Conservation (phyloP, 2,329 filamentous ascomycete species). For the Trichoderma breve region DNA sequence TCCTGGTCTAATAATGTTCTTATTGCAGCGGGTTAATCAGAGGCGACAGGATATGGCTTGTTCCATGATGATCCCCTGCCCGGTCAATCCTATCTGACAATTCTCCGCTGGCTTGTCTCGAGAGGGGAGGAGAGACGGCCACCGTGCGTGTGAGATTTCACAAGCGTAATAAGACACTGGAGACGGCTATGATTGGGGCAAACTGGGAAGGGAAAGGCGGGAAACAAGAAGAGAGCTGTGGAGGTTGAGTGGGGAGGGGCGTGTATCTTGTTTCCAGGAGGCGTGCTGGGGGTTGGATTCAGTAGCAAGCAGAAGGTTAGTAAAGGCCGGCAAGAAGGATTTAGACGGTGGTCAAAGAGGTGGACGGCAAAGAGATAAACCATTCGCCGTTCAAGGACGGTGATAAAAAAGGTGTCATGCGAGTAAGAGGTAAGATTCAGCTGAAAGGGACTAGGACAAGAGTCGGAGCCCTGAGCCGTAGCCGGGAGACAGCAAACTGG, state of each 20-base stretch:
- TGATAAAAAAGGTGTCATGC: background rate
- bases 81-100: constrained; percentile 33
- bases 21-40: constrained; percentile 36
- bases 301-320: constrained; percentile 16
- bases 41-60: constrained; percentile 25
- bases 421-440: constrained; percentile 12
- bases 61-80: constrained; percentile 34
- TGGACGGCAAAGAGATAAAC: background rate
- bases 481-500: background rate
- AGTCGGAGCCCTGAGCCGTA: constrained; percentile 4
- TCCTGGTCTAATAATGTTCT: constrained; percentile 27
- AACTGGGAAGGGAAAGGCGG: constrained; percentile 21
- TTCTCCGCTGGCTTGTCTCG: constrained; percentile 37
- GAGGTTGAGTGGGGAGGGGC: constrained; percentile 21
- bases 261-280: constrained; percentile 26
- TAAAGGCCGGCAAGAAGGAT: background rate
- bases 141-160: constrained; percentile 24
- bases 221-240: constrained; percentile 23
- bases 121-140: constrained; percentile 24
- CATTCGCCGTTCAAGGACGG: background rate
- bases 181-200: constrained; percentile 25
- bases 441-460: background rate
- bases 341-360: background rate
- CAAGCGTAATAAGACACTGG: constrained; percentile 31
- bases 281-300: constrained; percentile 24